phyloP scores from a whole-genome alignment of 257 asterid genomes.

The Nicotiana noctiflora region DNA sequence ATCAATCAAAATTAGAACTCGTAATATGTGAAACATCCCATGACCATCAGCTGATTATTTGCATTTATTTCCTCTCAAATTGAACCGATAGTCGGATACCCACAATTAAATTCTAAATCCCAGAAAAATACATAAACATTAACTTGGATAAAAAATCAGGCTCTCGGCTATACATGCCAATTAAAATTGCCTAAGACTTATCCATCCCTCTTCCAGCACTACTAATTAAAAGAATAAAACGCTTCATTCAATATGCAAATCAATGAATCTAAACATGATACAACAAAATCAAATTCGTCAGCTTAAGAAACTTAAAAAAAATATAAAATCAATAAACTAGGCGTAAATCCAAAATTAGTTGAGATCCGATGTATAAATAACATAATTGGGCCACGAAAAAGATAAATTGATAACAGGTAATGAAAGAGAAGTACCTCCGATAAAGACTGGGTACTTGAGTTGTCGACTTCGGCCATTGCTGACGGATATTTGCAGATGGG shows the following conservation, averaged over 20 bases:
- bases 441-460: conserved; percentile 38
- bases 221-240: background rate
- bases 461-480: conserved; percentile 55
- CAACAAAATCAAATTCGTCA: background rate
- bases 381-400: background rate
- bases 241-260: background rate
- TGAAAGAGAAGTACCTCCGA: conserved; percentile 33
- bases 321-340: background rate
- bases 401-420: background rate
- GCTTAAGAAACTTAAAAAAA: background rate
- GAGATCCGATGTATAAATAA: background rate
- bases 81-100: background rate
- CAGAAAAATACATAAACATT: background rate
- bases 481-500: background rate
- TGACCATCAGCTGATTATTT: background rate
- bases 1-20: background rate
- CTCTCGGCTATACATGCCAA: background rate
- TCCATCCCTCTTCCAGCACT: background rate
- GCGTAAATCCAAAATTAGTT: background rate
- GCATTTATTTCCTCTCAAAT: background rate
- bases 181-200: background rate
- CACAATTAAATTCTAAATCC: background rate
- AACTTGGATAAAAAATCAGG: background rate
- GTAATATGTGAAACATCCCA: background rate
- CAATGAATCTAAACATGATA: background rate